Conservation (phyloP, 2,329 filamentous ascomycete species). For the Fusarium anguioides region DNA sequence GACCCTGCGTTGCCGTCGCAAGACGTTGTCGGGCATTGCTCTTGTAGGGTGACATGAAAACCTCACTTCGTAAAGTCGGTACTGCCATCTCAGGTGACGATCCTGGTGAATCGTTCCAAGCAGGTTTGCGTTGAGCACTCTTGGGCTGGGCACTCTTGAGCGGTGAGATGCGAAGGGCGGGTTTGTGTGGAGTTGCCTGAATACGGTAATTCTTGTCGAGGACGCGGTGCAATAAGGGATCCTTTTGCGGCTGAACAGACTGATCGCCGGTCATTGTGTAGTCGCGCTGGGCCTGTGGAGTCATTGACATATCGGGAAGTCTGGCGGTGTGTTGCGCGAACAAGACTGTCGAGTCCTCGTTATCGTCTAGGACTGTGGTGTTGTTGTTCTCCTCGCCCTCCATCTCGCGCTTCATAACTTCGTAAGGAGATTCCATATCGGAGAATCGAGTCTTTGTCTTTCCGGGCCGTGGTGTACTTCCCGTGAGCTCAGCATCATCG, state of each 20-base stretch:
- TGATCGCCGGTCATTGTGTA: conserved; percentile 49
- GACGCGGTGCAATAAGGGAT: conserved; percentile 89
- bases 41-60: conserved; percentile 81
- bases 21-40: conserved; percentile 57
- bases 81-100: conserved; percentile 83
- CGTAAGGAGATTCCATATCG: conserved; percentile 80
- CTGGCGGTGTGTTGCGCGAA: conserved; percentile 65
- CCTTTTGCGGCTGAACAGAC: conserved; percentile 60
- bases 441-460: conserved; percentile 67
- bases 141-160: conserved; percentile 54
- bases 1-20: conserved; percentile 57
- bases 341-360: conserved; percentile 61
- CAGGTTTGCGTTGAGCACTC: conserved; percentile 50
- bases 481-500: conserved; percentile 70
- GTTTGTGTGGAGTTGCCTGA: conserved; percentile 86
- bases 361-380: conserved; percentile 51
- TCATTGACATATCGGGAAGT: conserved; percentile 72
- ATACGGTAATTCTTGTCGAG: conserved; percentile 96
- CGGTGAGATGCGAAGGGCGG: conserved; percentile 57
- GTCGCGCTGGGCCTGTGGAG: conserved; percentile 63
- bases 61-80: conserved; percentile 84
- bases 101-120: conserved; percentile 69
- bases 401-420: conserved; percentile 76
- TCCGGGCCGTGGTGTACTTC: conserved; percentile 74
- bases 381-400: conserved; percentile 57